These are phyloP conservation scores for Brasilioporus rufonigricans DNA, from an alignment of 768 basidiomycete genomes.

Conservation along the genomic window DNA sequence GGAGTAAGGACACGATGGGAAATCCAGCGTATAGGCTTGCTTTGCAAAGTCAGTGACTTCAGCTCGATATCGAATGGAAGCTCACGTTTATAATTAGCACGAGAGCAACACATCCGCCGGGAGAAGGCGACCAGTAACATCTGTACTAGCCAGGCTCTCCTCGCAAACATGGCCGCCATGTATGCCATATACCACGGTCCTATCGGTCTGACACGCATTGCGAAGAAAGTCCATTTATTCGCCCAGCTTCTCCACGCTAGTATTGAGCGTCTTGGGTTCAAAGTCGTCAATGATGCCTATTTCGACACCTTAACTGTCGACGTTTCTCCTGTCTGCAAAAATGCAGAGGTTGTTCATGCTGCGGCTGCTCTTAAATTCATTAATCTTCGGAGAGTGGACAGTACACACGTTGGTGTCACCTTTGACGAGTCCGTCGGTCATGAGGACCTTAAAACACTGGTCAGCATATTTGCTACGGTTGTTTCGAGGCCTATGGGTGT, in stretches of 20 bases:
- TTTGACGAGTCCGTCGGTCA: constrained; percentile 88
- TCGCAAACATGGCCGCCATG: constrained; percentile 99
- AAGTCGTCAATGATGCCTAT: constrained; percentile 64
- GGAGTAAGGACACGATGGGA: constrained; percentile 82
- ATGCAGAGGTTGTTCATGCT: constrained; percentile 63
- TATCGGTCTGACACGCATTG: constrained; percentile 78
- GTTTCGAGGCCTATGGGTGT: constrained; percentile 49
- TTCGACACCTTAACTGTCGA: constrained; percentile 91
- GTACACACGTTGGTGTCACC: constrained; percentile 77
- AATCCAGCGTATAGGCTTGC: constrained; percentile 89
- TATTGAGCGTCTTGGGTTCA: constrained; percentile 74
- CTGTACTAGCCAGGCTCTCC: constrained; percentile 94
- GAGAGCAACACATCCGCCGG: constrained; percentile 95
- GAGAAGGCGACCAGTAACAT: constrained; percentile 99
- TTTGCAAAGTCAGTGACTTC: constrained; percentile 73
- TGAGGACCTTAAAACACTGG: constrained; percentile 68
- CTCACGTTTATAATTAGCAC: constrained; percentile 49
- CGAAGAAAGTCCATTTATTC: constrained; percentile 85
- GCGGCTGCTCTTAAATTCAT: constrained; percentile 63
- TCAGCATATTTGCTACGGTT: constrained; percentile 78
- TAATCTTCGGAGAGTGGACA: constrained; percentile 81
- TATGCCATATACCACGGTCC: constrained; percentile 97
- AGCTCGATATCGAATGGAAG: not conserved
- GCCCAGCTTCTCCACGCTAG: constrained; percentile 71
- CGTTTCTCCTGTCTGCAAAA: constrained; percentile 56